phyloP scores from a whole-genome alignment of 2,329 filamentous ascomycete genomes.

The Falciphora oryzae region DNA sequence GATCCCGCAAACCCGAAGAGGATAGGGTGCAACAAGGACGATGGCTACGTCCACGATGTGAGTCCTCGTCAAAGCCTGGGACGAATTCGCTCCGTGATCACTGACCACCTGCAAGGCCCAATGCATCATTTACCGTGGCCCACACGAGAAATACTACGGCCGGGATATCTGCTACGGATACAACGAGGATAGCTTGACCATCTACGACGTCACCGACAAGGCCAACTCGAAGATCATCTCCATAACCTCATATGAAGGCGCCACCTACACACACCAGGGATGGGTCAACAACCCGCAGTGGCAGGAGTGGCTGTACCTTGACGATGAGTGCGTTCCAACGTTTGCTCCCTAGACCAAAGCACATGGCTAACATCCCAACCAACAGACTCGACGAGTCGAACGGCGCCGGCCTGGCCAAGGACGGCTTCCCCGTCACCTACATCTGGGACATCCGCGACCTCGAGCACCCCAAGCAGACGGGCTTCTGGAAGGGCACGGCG shows the following conservation, averaged over 20 bases:
- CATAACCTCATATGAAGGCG: slow-evolving; percentile 48
- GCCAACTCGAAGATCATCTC: slow-evolving; percentile 40
- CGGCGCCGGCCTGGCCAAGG: slow-evolving; percentile 23
- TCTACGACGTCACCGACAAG: slow-evolving; percentile 44
- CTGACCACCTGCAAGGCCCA: slow-evolving; percentile 33
- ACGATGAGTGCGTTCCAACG: slow-evolving; percentile 41
- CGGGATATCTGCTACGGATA: slow-evolving; percentile 52
- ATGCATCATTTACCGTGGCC: slow-evolving; percentile 48
- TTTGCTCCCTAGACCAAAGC: too few species aligned
- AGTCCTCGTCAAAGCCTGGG: not conserved
- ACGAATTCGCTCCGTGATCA: too few species aligned
- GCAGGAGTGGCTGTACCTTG: slow-evolving; percentile 40
- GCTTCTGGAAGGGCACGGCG: slow-evolving; percentile 32
- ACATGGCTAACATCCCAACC: too few species aligned
- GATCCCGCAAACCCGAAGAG: slow-evolving; percentile 46
- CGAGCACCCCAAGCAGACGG: slow-evolving; percentile 34
- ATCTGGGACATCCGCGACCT: slow-evolving; percentile 43
- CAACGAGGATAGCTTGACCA: slow-evolving; percentile 46
- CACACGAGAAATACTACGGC: slow-evolving; percentile 39
- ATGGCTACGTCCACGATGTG: slow-evolving; percentile 58
- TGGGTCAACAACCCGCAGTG: slow-evolving; percentile 40
- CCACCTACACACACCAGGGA: slow-evolving; percentile 53
- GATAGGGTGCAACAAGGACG: slow-evolving; percentile 47
- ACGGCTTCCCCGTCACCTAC: slow-evolving; percentile 39
- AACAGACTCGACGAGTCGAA: too few species aligned